Percentiles rank a stretch among this genome's conserved stretches.
Conservation (phyloP, 1,284 basidiomycete genomes). For the Pseudomicrostroma phylloplanum region DNA sequence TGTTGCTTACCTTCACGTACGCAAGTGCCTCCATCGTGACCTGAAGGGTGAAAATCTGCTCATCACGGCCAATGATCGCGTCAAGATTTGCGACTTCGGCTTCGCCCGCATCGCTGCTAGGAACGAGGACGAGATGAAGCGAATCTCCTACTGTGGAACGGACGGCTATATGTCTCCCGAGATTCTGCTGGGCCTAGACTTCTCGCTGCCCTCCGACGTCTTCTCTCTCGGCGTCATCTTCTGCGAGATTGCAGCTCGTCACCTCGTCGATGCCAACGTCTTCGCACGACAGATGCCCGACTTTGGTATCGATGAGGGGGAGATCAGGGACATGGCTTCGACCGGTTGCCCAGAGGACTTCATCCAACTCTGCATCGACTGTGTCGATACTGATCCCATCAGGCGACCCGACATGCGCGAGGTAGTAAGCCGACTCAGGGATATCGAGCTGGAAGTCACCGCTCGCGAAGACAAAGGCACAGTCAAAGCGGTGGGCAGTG, state of each 20-base stretch:
- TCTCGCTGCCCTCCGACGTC: constrained; percentile 86
- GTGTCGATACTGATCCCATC: constrained; percentile 64
- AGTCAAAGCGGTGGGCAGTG: constrained; percentile 65
- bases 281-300: constrained; percentile 30
- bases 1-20: constrained; percentile 90
- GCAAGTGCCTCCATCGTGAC: constrained; percentile 67
- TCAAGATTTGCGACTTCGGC: constrained; percentile 95
- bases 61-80: constrained; percentile 80
- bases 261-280: constrained; percentile 64
- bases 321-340: constrained; percentile 66
- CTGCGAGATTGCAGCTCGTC: constrained; percentile 80
- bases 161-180: constrained; percentile 70
- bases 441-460: constrained; percentile 67
- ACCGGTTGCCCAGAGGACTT: constrained; percentile 73
- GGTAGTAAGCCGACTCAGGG: constrained; percentile 67
- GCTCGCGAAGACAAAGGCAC: constrained; percentile 21
- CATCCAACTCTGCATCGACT: constrained; percentile 70
- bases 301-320: constrained; percentile 70
- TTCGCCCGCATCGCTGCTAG: constrained; percentile 83
- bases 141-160: constrained; percentile 83
- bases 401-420: constrained; percentile 69
- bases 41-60: constrained; percentile 96
- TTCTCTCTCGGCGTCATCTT: constrained; percentile 92
- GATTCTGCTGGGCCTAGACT: constrained; percentile 81
- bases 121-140: constrained; percentile 79